Evolutionary conservation across 495 filamentous ascomycete species (phyloP).

Genomic region (Daldinia decipiens): DNA sequence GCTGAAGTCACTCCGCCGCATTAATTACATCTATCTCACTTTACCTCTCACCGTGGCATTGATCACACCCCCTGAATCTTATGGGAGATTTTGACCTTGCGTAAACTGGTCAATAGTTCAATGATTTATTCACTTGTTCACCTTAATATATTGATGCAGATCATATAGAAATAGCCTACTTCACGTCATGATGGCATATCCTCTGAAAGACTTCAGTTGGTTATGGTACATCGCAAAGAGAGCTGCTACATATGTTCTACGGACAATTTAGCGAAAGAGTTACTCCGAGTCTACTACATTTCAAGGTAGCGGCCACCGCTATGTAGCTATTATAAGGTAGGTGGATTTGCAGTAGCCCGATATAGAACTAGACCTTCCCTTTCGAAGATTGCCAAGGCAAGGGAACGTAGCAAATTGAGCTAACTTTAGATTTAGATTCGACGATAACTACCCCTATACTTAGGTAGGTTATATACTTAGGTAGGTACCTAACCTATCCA

Average conservation of each 20-base stretch:
- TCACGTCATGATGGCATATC: background rate
- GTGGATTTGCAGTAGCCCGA: background rate
- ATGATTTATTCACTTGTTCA: background rate
- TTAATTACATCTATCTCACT: background rate
- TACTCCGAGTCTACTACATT: background rate
- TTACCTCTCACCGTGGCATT: background rate
- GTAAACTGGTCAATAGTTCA: background rate
- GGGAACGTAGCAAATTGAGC: too few relatives aligned
- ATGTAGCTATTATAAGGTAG: background rate
- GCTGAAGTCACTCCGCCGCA: background rate
- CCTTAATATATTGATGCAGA: too few relatives aligned
- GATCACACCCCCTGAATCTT: background rate
- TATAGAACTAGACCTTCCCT: conserved; percentile 3
- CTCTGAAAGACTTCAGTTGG: background rate
- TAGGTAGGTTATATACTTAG: too few relatives aligned
- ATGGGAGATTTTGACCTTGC: background rate
- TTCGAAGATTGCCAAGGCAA: background rate
- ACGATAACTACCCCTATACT: too few relatives aligned
- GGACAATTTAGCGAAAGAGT: background rate
- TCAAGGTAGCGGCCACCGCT: background rate
- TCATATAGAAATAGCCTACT: background rate
- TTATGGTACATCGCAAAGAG: background rate
- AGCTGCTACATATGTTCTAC: background rate
- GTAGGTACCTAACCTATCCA: too few relatives aligned
- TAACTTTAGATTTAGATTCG: too few relatives aligned